Conservation (phyloP, 768 basidiomycete genomes). For the Rhizopogon vinicolor region DNA sequence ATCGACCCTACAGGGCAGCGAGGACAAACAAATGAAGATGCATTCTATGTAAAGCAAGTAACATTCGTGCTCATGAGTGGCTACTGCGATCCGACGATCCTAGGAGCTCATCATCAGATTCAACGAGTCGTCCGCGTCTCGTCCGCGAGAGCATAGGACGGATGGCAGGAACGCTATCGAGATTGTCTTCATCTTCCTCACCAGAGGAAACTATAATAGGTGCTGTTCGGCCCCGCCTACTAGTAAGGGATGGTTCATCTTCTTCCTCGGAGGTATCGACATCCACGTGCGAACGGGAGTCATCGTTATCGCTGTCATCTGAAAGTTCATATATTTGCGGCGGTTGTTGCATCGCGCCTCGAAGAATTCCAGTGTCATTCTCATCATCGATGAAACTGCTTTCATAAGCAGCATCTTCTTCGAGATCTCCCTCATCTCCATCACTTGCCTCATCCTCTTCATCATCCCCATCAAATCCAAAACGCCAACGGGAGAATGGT, state of each 20-base stretch:
- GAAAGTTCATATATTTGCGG: constrained; percentile 22
- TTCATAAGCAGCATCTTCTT: constrained; percentile 41
- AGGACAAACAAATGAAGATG: not conserved
- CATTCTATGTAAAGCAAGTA: not conserved
- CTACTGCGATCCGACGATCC: not conserved
- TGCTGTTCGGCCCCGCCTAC: not conserved
- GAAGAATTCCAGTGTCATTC: constrained; percentile 14
- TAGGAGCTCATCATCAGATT: constrained; percentile 17
- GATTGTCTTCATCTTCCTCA: constrained; percentile 12
- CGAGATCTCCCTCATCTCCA: constrained; percentile 20
- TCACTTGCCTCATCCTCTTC: constrained; percentile 16
- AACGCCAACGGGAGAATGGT: constrained; percentile 12
- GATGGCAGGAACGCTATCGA: not conserved
- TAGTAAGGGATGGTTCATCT: not conserved
- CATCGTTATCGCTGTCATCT: constrained; percentile 11
- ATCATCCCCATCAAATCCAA: constrained; percentile 9
- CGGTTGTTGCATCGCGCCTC: not conserved
- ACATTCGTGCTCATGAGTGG: constrained; percentile 1
- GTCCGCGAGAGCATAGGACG: not conserved
- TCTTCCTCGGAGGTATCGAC: constrained; percentile 9
- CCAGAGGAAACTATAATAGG: constrained; percentile 12
- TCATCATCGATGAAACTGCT: constrained; percentile 56
- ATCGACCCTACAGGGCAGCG: not conserved
- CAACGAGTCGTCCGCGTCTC: constrained; percentile 6
- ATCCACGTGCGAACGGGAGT: not conserved